Conservation (phyloP, 345 rosid species). For the Cardamine chenopodiifolia region DNA sequence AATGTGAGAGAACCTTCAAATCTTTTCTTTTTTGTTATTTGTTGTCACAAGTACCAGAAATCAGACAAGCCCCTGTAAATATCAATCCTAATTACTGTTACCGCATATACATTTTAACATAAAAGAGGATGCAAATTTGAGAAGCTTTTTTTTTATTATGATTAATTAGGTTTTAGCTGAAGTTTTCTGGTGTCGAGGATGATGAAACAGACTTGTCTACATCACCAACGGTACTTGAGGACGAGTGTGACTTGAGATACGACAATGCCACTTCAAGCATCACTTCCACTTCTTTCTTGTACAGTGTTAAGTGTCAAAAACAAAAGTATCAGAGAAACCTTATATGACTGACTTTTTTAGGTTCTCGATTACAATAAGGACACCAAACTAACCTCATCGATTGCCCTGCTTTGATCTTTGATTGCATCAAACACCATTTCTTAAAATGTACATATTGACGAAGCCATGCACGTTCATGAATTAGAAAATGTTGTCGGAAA, state of each 20-base stretch:
- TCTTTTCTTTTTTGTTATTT: constrained; percentile 11
- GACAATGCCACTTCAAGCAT: constrained; percentile 62
- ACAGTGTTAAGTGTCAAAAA: constrained; percentile 44
- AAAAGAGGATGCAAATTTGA: not conserved
- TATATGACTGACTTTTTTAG: not conserved
- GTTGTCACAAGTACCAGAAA: constrained; percentile 12
- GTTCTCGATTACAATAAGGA: not conserved
- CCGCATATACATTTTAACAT: constrained; percentile 25
- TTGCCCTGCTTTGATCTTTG: constrained; percentile 84
- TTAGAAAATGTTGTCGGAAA: too few relatives aligned
- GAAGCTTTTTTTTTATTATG: constrained; percentile 17
- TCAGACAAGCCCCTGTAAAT: constrained; percentile 6
- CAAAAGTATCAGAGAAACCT: constrained; percentile 1
- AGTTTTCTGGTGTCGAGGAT: constrained; percentile 34
- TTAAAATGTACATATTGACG: constrained; percentile 75
- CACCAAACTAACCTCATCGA: constrained; percentile 63
- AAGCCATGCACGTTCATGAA: constrained; percentile 31
- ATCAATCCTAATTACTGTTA: constrained; percentile 21
- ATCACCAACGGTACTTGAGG: constrained; percentile 23
- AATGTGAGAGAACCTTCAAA: not conserved
- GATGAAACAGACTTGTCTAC: constrained; percentile 18
- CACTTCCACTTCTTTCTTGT: constrained; percentile 84
- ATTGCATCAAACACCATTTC: constrained; percentile 99
- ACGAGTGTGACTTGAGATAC: constrained; percentile 43
- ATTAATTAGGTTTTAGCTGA: constrained; percentile 17